These are phyloP conservation scores for Scleromitrula shiraiana DNA, from an alignment of 2,329 filamentous ascomycete genomes.

Conservation along the genomic window DNA sequence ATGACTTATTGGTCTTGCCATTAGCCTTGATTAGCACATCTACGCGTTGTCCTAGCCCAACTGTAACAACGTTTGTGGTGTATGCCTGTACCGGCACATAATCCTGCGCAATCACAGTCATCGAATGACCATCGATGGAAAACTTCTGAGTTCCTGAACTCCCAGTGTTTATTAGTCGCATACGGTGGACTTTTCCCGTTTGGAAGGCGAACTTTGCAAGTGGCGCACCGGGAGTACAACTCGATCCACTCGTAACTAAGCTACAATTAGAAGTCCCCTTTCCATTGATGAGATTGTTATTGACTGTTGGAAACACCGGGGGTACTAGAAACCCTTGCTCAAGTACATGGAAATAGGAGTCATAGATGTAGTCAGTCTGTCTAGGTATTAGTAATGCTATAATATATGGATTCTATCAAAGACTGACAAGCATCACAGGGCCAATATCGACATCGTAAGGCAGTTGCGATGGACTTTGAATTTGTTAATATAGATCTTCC, in stretches of 20 bases:
- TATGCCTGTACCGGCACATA: slow-evolving; percentile 50
- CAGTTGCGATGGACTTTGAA: slow-evolving; percentile 39
- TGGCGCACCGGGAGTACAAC: slow-evolving; percentile 9
- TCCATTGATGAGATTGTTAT: slow-evolving; percentile 21
- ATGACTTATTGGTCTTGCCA: slow-evolving; percentile 37
- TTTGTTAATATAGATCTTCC: too few relatives aligned
- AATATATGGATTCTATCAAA: neutral
- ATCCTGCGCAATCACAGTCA: slow-evolving; percentile 49
- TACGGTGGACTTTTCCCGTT: slow-evolving; percentile 34
- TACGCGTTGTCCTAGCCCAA: slow-evolving; percentile 42
- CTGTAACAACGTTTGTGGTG: slow-evolving; percentile 35
- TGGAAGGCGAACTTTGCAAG: slow-evolving; percentile 30
- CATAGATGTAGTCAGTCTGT: neutral
- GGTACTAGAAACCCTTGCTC: neutral
- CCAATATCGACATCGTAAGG: slow-evolving; percentile 56
- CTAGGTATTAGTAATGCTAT: neutral
- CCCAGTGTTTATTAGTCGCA: slow-evolving; percentile 39
- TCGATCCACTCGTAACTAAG: neutral
- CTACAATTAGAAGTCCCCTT: slow-evolving; percentile 11
- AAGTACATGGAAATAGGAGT: neutral
- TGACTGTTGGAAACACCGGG: neutral
- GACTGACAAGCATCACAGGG: slow-evolving; percentile 29
- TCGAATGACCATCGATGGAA: slow-evolving; percentile 44
- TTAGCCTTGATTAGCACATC: slow-evolving; percentile 40
- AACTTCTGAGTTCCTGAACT: slow-evolving; percentile 32